Evolutionary conservation across 2,329 filamentous ascomycete species (phyloP).

Genomic region (Colletotrichum shisoi): DNA sequence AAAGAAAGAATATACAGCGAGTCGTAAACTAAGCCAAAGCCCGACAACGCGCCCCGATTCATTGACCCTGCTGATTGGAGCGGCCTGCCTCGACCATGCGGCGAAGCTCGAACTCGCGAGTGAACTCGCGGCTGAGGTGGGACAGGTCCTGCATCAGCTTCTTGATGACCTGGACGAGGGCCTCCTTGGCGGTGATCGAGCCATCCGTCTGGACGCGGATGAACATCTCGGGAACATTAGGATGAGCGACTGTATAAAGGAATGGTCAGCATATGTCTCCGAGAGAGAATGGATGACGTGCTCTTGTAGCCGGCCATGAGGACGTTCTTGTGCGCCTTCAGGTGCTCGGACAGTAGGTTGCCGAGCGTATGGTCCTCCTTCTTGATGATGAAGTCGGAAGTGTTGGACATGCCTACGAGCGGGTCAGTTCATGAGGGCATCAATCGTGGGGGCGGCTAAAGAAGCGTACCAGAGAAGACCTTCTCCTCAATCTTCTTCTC

Average conservation of each 20-base stretch:
- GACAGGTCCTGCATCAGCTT: constrained; percentile 83
- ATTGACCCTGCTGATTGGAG: constrained; percentile 55
- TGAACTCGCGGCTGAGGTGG: constrained; percentile 85
- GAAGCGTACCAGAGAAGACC: constrained; percentile 82
- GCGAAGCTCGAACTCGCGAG: constrained; percentile 87
- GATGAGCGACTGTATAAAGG: constrained; percentile 58
- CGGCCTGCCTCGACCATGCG: constrained; percentile 76
- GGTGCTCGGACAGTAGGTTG: constrained; percentile 85
- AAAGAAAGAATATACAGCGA: constrained; percentile 23
- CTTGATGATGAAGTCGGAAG: constrained; percentile 92
- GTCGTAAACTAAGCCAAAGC: constrained; percentile 1
- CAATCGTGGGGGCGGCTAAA: constrained; percentile 16
- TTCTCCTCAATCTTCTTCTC: constrained; percentile 94
- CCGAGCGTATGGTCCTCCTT: constrained; percentile 97
- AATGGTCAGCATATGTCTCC: constrained; percentile 32
- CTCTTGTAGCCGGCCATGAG: constrained; percentile 92
- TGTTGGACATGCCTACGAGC: constrained; percentile 83
- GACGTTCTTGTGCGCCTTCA: constrained; percentile 84
- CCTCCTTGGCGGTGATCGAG: constrained; percentile 85
- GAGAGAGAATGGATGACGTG: constrained; percentile 49
- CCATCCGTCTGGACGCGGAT: constrained; percentile 94
- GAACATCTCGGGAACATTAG: constrained; percentile 67
- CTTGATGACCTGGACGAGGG: constrained; percentile 80
- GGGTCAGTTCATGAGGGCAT: not conserved
- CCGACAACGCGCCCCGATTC: not conserved